These are phyloP conservation scores for Acer negundo DNA, from an alignment of 345 rosid genomes.

Conservation along the genomic window DNA sequence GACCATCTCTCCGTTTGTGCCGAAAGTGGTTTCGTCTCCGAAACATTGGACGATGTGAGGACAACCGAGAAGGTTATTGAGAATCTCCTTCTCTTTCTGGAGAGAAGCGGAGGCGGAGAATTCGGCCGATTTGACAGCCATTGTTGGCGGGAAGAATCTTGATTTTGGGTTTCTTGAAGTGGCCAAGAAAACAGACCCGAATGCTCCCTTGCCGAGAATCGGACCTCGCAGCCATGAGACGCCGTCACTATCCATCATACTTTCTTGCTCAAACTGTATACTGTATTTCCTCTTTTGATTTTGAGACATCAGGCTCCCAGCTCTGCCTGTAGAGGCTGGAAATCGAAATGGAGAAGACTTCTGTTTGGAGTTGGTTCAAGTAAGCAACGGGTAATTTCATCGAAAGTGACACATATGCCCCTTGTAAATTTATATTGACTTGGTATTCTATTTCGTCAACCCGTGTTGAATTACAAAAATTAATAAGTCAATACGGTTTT, in stretches of 20 bases:
- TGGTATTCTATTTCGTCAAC: no score
- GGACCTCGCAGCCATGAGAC: slow-evolving; percentile 28
- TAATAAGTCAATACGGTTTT: no score
- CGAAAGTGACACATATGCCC: not conserved
- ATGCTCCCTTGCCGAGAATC: slow-evolving; percentile 30
- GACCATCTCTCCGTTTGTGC: slow-evolving; percentile 21
- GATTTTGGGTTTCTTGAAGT: slow-evolving; percentile 15
- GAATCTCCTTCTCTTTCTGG: slow-evolving; percentile 39
- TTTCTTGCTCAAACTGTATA: not conserved
- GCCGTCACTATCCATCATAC: slow-evolving; percentile 8
- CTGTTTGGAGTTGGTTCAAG: not conserved
- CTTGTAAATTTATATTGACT: not conserved
- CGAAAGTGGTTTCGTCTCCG: slow-evolving; percentile 28
- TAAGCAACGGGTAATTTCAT: not conserved
- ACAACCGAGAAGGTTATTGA: slow-evolving; percentile 28
- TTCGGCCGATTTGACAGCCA: slow-evolving; percentile 39
- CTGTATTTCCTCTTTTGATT: not conserved
- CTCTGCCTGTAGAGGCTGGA: no score
- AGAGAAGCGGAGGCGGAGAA: slow-evolving; percentile 27
- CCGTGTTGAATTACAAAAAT: no score
- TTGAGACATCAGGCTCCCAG: no score
- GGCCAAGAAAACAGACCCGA: slow-evolving; percentile 31
- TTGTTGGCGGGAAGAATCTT: slow-evolving; percentile 17
- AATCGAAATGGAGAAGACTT: not conserved
- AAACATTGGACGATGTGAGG: slow-evolving; percentile 35